Conservation (phyloP, 139 green algal species). For the Diplosphaera chodatii region DNA sequence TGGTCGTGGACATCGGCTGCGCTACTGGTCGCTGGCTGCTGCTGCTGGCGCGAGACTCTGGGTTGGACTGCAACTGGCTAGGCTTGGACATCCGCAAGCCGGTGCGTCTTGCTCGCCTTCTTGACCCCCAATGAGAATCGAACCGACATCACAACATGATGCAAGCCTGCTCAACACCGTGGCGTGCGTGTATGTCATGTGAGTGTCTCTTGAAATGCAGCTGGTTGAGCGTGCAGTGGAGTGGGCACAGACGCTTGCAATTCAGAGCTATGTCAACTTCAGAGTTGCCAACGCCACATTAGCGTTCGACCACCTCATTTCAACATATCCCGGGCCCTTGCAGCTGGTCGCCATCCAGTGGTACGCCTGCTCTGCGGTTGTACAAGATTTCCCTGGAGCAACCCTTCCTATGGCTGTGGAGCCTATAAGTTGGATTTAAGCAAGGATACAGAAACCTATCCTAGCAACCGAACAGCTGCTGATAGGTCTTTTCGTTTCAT, state of each 20-base stretch:
- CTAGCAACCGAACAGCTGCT: too few species aligned
- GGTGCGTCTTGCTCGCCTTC: too few species aligned
- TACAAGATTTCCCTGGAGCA: too few species aligned
- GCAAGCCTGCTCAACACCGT: too few species aligned
- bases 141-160: too few species aligned
- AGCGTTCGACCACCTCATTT: conserved; percentile 49
- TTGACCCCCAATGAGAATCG: too few species aligned
- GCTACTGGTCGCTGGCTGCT: conserved; percentile 76
- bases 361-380: conserved; percentile 77
- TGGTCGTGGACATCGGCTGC: conserved; percentile 79
- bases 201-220: too few species aligned
- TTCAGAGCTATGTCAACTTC: conserved; percentile 51
- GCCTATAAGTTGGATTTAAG: too few species aligned
- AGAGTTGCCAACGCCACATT: conserved; percentile 75
- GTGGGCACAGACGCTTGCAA: conserved; percentile 50
- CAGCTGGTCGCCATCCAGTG: conserved; percentile 39
- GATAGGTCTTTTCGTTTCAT: conserved; percentile 56
- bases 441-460: too few species aligned
- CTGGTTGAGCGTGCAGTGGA: conserved; percentile 68
- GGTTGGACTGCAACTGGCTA: conserved; percentile 59
- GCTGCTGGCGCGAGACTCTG: conserved; percentile 20
- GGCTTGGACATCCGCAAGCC: conserved; percentile 74
- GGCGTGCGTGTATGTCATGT: too few species aligned
- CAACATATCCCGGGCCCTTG: conserved; percentile 60
- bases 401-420: too few species aligned